Percentiles rank a stretch among this genome's conserved stretches.
Evolutionary conservation across 2,329 filamentous ascomycete species (phyloP).

Genomic region (Cytospora schulzeri): DNA sequence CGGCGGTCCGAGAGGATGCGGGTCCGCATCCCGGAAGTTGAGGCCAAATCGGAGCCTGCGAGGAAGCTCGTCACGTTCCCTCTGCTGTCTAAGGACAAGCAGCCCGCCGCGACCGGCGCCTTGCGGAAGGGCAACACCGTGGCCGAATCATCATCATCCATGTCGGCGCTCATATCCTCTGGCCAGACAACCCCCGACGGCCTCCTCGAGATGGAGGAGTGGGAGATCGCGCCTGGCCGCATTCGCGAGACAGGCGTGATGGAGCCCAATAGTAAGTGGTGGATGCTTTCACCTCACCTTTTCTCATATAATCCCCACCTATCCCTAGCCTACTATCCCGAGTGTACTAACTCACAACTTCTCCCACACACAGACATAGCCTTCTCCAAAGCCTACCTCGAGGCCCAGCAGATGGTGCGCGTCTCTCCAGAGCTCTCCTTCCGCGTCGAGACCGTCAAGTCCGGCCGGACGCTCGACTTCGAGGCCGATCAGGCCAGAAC

Average conservation of each 20-base stretch:
- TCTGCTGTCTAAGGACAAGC: neutral
- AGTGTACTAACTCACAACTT: neutral
- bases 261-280: conserved; percentile 30
- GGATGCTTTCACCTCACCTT: neutral
- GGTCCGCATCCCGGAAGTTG: neutral
- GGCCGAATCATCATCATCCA: neutral
- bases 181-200: conserved; percentile 28
- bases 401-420: conserved; percentile 30
- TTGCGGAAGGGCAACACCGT: neutral
- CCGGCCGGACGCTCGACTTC: conserved; percentile 31
- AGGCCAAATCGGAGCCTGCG: neutral
- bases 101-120: neutral
- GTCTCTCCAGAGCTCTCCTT: conserved; percentile 35
- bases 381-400: conserved; percentile 40
- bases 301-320: neutral
- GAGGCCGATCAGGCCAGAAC: conserved; percentile 28
- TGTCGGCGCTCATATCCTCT: conserved; percentile 28
- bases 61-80: conserved; percentile 11
- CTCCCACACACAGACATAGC: conserved; percentile 34
- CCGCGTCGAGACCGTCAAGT: conserved; percentile 34
- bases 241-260: conserved; percentile 29
- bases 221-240: conserved; percentile 41
- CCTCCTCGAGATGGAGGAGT: conserved; percentile 40
- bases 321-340: neutral
- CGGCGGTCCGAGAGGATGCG: conserved; percentile 1